Percentiles rank a stretch among this genome's conserved stretches.
phyloP scores from a whole-genome alignment of 164 flowering plant species.

The Vitis rotundifolia region DNA sequence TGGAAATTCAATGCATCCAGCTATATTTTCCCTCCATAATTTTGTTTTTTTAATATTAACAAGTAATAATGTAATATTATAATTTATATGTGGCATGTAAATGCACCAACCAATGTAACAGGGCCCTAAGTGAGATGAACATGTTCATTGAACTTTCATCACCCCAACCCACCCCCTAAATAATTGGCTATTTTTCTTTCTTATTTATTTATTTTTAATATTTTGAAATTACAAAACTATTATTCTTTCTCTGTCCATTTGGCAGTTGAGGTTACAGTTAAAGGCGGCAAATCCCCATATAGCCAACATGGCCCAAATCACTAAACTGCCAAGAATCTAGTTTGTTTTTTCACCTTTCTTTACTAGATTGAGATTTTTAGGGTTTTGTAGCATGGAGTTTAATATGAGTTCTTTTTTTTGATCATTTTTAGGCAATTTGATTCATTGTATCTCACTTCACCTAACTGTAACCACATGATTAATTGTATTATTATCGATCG shows the following conservation, averaged over 20 bases:
- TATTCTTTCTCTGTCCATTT: background rate
- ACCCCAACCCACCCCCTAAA: background rate
- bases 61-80: slow-evolving; percentile 1
- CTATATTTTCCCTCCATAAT: background rate
- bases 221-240: slow-evolving; percentile 7
- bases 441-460: slow-evolving; percentile 19
- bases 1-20: slow-evolving; percentile 20
- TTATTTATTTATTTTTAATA: background rate
- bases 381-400: slow-evolving; percentile 3
- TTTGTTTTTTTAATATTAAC: background rate
- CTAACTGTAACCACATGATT: background rate
- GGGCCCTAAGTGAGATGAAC: slow-evolving; percentile 3
- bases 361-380: slow-evolving; percentile 33
- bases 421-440: background rate
- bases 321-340: slow-evolving; percentile 25
- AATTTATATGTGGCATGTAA: background rate
- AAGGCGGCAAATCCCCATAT: slow-evolving; percentile 6
- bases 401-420: background rate
- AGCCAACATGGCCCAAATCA: slow-evolving; percentile 16
- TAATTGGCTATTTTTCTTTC: background rate
- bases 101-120: slow-evolving; percentile 10
- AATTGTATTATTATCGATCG: background rate
- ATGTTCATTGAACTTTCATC: slow-evolving; percentile 21
- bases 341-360: slow-evolving; percentile 7
- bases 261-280: slow-evolving; percentile 13